Evolutionary conservation across 2,329 filamentous ascomycete genomes (phyloP).

Genomic region (Stachybotrys echinatus): DNA sequence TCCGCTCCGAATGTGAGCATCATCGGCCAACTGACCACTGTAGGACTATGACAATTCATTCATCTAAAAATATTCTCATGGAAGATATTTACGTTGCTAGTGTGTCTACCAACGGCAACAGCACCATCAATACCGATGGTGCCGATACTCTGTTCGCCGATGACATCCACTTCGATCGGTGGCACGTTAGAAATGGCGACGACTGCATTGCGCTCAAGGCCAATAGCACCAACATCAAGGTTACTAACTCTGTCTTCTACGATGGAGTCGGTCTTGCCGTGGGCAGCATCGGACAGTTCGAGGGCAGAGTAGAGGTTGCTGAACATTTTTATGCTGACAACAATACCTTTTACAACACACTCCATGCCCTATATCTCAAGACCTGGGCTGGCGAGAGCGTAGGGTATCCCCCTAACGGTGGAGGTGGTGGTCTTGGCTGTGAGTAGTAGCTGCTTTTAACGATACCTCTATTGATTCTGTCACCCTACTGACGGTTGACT

Average conservation of each 20-base stretch:
- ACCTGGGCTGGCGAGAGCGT: conserved; percentile 49
- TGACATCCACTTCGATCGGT: conserved; percentile 38
- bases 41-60: conserved; percentile 23
- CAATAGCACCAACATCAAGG: conserved; percentile 17
- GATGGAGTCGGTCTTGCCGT: conserved; percentile 38
- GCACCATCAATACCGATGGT: conserved; percentile 23
- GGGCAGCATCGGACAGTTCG: conserved; percentile 43
- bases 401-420: conserved; percentile 46
- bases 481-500: neutral
- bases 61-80: conserved; percentile 34
- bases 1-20: too few species aligned
- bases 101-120: conserved; percentile 23
- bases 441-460: too few species aligned
- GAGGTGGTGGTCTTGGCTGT: conserved; percentile 41
- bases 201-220: conserved; percentile 20
- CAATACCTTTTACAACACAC: conserved; percentile 40
- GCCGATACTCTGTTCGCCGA: conserved; percentile 40
- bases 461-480: neutral
- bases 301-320: conserved; percentile 43
- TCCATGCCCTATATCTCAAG: conserved; percentile 42
- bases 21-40: neutral
- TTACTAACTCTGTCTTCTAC: conserved; percentile 34
- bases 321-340: conserved; percentile 40
- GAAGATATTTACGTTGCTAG: conserved; percentile 34
- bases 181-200: conserved; percentile 42